Evolutionary conservation across 2,329 filamentous ascomycete species (phyloP).

Genomic region (Pseudogymnoascus sp.): DNA sequence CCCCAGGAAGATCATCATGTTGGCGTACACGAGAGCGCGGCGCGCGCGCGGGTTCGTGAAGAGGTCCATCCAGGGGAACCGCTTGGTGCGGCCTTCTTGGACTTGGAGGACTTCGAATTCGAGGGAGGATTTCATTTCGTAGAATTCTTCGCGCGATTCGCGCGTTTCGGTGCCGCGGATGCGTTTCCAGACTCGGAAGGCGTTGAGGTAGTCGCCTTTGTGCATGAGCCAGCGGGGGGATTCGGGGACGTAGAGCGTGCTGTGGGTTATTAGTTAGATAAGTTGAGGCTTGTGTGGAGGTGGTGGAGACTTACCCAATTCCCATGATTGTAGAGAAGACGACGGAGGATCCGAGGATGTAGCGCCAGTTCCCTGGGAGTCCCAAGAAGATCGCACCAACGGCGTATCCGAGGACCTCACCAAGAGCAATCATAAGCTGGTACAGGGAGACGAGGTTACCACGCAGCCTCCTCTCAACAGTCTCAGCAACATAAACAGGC

Average conservation of each 20-base stretch:
- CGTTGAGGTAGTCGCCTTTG: constrained; percentile 50
- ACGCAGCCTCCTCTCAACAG: constrained; percentile 56
- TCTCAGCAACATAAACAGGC: constrained; percentile 67
- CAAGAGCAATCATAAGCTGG: constrained; percentile 68
- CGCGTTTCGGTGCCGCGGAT: constrained; percentile 52
- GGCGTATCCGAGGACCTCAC: constrained; percentile 65
- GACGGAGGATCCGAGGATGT: constrained; percentile 64
- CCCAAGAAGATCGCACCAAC: constrained; percentile 64
- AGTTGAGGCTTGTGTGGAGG: background rate
- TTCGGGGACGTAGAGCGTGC: constrained; percentile 64
- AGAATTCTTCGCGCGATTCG: constrained; percentile 61
- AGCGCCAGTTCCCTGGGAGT: constrained; percentile 65
- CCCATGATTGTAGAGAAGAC: constrained; percentile 59
- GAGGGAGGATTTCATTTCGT: constrained; percentile 60
- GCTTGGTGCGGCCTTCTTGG: constrained; percentile 42
- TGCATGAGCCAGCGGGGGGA: constrained; percentile 63
- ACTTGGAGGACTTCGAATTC: constrained; percentile 47
- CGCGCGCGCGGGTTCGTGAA: constrained; percentile 62
- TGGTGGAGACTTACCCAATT: constrained; percentile 5
- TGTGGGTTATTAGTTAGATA: background rate
- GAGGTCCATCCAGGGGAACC: constrained; percentile 65
- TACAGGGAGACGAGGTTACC: constrained; percentile 68
- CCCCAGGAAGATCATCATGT: constrained; percentile 61
- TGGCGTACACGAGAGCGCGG: constrained; percentile 58
- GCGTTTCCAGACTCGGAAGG: constrained; percentile 63